Evolutionary conservation across 73 alveolate species (phyloP).

Genomic region (Paraurostyla sp.): DNA sequence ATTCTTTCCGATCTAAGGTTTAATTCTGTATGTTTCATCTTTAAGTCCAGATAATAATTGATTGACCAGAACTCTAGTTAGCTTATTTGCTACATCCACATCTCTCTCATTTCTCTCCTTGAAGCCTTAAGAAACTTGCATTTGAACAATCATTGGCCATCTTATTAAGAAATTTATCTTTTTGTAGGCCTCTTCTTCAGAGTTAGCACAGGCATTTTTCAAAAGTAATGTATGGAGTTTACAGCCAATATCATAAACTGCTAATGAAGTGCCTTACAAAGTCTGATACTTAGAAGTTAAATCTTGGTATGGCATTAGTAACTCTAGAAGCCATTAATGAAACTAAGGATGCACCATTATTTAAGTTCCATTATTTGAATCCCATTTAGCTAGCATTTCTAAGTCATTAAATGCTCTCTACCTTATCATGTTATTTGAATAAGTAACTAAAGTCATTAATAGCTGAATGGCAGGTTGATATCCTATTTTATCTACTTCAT

Average conservation of each 20-base stretch:
- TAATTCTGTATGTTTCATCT: conserved; percentile 38
- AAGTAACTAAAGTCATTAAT: conserved; percentile 55
- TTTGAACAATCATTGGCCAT: conserved; percentile 55
- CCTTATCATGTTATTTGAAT: conserved; percentile 61
- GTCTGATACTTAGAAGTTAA: not conserved
- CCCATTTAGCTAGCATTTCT: conserved; percentile 72
- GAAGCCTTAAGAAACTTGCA: not conserved
- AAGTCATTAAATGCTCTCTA: conserved; percentile 76
- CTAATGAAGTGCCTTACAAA: conserved; percentile 59
- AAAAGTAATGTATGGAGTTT: conserved; percentile 72
- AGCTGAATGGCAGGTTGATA: conserved; percentile 61
- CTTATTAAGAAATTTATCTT: conserved; percentile 63
- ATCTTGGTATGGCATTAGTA: conserved; percentile 72
- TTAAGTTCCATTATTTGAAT: conserved; percentile 58
- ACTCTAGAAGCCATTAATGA: conserved; percentile 74
- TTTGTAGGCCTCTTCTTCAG: conserved; percentile 67
- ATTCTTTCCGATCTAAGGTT: conserved; percentile 50
- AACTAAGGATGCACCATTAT: conserved; percentile 63
- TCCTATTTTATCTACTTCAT: conserved; percentile 69
- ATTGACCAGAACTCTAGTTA: conserved; percentile 28
- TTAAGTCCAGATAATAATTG: conserved; percentile 9
- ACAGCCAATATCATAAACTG: conserved; percentile 79
- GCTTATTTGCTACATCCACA: conserved; percentile 18
- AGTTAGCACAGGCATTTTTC: conserved; percentile 50
- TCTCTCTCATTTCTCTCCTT: conserved; percentile 42